Conservation (phyloP, 2,329 filamentous ascomycete genomes). For the Nectriaceae sp. region DNA sequence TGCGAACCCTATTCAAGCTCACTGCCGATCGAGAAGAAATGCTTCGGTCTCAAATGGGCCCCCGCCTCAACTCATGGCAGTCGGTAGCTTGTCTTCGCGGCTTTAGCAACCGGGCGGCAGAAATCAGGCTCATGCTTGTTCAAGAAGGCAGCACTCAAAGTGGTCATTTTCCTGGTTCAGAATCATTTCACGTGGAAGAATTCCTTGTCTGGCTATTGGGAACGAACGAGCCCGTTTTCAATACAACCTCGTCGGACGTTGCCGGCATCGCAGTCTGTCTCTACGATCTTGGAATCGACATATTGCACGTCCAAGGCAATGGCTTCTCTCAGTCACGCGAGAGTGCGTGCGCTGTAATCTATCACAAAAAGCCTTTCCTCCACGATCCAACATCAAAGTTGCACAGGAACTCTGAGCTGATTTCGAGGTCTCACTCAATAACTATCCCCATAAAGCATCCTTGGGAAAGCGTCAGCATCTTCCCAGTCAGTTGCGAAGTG, state of each 20-base stretch:
- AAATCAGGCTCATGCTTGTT: not conserved
- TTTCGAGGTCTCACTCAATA: not conserved
- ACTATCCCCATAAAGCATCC: not conserved
- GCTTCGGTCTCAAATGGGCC: not conserved
- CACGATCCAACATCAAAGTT: not conserved
- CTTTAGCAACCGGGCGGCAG: not conserved
- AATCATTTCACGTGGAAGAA: not conserved
- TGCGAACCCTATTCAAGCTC: not conserved
- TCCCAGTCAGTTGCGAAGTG: not conserved
- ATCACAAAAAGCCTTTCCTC: not conserved
- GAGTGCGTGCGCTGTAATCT: not conserved
- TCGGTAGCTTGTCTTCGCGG: not conserved
- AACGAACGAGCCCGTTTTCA: not conserved
- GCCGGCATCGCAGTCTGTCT: not conserved
- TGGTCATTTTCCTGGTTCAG: not conserved
- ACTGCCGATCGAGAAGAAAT: not conserved
- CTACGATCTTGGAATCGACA: not conserved
- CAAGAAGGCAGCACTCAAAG: not conserved
- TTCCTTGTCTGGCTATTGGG: not conserved
- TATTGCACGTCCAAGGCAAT: not conserved
- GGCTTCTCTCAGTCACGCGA: not conserved
- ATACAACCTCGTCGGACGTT: not conserved
- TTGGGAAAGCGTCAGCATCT: slow-evolving; percentile 1
- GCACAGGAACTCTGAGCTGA: too few relatives aligned
- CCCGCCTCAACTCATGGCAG: not conserved